Base-by-base conservation (phyloP, 1,139 yeast genomes). In the Candida dubliniensis region DNA sequence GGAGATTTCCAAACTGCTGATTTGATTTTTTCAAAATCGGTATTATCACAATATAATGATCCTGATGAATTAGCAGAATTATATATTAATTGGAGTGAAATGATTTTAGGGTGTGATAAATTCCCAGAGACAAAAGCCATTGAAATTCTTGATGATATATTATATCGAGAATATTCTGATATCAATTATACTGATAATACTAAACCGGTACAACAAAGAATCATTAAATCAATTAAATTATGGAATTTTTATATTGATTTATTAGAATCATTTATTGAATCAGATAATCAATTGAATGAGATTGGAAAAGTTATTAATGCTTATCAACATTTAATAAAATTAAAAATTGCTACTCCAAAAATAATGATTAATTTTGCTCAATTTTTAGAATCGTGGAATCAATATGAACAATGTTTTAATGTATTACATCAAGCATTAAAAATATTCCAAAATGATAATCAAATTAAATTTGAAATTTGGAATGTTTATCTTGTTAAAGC, bases 201-300 rank as follows among this genome's bases (percentile, higher is more conserved):
- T 1, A 48, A 73, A 1, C 68, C 84, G 5, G 79, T 87, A 0
- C 89, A 85, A 51, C 67, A 75, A 29, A 64, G 88, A 24, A 56
- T 85, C 3, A 82, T 78, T 56, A 82, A 79, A 53, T 81, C 87
- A 4, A 66, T 70, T 41, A 78, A 77, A 46, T 62, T 89, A 3
- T 90, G 96, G 96, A 66, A 79, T 7, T 80, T 81, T 50, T 88
- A 87, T 57, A 63, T 89, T 31, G 96, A 89, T 56, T 61, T 88
- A 25, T 71, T 85, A 15, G 95, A 87, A 60, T 77, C 87, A 18
- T 67, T 77, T 36, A 76, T 79, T 5, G 77, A 79, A 15, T 34
- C 37, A 7, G 39, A 32, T 15, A 44, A 42, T n/a, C 53, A 53
- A n/a, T 36, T 42, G 5, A 54, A 55, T 2, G 59, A 59, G 32